Percentiles rank a stretch among this genome's conserved stretches.
phyloP scores from a whole-genome alignment of 176 grass and related monocot genomes.

The Aegilops bicornis region DNA sequence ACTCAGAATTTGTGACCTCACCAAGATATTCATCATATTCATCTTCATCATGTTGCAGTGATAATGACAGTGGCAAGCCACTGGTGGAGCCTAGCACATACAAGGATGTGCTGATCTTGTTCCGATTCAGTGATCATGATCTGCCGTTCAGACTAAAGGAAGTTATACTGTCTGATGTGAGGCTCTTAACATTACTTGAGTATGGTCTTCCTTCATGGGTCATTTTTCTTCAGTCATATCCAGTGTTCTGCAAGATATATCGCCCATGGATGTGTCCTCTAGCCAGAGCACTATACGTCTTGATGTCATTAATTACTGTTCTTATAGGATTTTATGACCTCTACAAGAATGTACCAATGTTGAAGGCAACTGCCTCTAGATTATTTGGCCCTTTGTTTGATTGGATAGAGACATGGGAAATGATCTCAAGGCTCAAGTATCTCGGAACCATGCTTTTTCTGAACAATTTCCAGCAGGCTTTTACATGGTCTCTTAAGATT shows the following conservation, averaged over 20 bases:
- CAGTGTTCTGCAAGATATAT: slow-evolving; percentile 95
- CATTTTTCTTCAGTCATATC: slow-evolving; percentile 95
- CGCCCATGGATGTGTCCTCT: slow-evolving; percentile 98
- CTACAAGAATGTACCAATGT: slow-evolving; percentile 97
- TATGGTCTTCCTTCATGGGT: slow-evolving; percentile 98
- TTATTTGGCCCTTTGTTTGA: slow-evolving; percentile 96
- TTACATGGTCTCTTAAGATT: slow-evolving; percentile 83
- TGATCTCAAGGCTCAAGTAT: slow-evolving; percentile 93
- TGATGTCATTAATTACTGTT: slow-evolving; percentile 88
- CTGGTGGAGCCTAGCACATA: slow-evolving; percentile 59
- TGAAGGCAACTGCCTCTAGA: slow-evolving; percentile 87
- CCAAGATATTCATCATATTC: slow-evolving; percentile 54
- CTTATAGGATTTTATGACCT: slow-evolving; percentile 99
- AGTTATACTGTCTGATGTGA: slow-evolving; percentile 79
- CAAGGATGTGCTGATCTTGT: slow-evolving; percentile 84
- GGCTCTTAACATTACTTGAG: slow-evolving; percentile 82
- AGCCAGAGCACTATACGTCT: slow-evolving; percentile 75
- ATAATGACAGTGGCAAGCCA: slow-evolving; percentile 39
- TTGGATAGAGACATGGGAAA: slow-evolving; percentile 99
- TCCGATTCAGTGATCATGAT: slow-evolving; percentile 82
- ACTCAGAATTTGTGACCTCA: slow-evolving; percentile 68
- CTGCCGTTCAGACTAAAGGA: slow-evolving; percentile 84
- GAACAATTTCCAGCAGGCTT: slow-evolving; percentile 84
- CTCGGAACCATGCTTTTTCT: slow-evolving; percentile 98
- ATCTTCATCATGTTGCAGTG: slow-evolving; percentile 47